Conservation (phyloP, 2,329 filamentous ascomycete genomes). For the Alternaria ethzedia region DNA sequence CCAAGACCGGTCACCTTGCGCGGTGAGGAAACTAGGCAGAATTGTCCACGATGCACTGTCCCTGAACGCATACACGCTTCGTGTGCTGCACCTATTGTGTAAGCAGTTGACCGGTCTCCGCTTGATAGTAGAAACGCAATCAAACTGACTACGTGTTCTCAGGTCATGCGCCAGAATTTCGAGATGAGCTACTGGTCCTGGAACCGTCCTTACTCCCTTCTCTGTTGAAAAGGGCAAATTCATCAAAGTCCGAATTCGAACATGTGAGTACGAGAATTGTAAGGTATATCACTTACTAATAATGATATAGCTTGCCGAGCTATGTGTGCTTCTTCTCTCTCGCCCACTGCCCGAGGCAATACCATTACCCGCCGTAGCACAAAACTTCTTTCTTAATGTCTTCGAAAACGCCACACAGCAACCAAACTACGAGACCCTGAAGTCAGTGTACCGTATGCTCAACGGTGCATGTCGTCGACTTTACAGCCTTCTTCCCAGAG, state of each 20-base stretch:
- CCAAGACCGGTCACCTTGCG: constrained; percentile 55
- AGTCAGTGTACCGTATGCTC: constrained; percentile 41
- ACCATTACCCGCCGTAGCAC: constrained; percentile 41
- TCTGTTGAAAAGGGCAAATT: constrained; percentile 41
- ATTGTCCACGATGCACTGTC: constrained; percentile 58
- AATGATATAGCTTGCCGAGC: constrained; percentile 27
- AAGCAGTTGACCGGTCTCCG: constrained; percentile 15
- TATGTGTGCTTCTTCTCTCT: constrained; percentile 44
- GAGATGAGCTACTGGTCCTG: constrained; percentile 35
- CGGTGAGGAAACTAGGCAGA: constrained; percentile 52
- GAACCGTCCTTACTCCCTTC: constrained; percentile 41
- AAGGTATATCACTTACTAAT: constrained; percentile 1
- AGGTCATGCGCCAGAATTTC: constrained; percentile 43
- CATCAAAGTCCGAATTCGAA: constrained; percentile 37
- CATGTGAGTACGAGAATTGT: constrained; percentile 28
- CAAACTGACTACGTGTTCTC: constrained; percentile 21
- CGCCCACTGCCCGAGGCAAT: constrained; percentile 37
- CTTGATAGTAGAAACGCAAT: background rate
- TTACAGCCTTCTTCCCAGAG: constrained; percentile 29
- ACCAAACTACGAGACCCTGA: constrained; percentile 32
- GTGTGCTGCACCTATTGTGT: constrained; percentile 60
- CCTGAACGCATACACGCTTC: constrained; percentile 58
- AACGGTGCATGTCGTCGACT: constrained; percentile 46
- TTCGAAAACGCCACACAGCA: constrained; percentile 37
- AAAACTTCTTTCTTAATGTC: constrained; percentile 42